Evolutionary conservation across 2,329 filamentous ascomycete species (phyloP).

Genomic region (Trichoderma afroharzianum): DNA sequence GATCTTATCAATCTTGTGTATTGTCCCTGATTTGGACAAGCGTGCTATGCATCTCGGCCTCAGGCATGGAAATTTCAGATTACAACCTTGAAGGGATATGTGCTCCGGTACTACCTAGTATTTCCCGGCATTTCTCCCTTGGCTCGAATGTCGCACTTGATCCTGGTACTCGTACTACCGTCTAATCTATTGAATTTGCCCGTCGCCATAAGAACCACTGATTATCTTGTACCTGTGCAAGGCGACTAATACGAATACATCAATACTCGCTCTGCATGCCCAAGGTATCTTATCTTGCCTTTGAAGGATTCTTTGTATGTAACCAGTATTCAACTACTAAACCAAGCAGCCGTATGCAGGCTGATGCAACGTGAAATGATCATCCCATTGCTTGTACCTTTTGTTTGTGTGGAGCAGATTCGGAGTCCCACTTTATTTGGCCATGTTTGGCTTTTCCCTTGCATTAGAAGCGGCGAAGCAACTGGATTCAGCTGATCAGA

Average conservation of each 20-base stretch:
- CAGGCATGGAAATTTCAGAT: not conserved
- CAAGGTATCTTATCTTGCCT: not conserved
- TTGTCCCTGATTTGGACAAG: not conserved
- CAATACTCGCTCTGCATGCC: not conserved
- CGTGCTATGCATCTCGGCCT: not conserved
- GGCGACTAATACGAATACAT: not conserved
- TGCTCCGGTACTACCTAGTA: not conserved
- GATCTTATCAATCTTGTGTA: not conserved
- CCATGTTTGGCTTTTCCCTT: conserved; percentile 12
- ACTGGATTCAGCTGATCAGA: not conserved
- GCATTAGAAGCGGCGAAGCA: conserved; percentile 1
- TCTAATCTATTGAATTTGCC: not conserved
- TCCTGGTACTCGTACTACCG: not conserved
- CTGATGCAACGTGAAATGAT: not conserved
- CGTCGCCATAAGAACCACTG: not conserved
- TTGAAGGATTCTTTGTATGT: not conserved
- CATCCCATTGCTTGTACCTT: not conserved
- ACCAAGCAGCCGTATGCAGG: not conserved
- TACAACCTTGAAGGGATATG: not conserved
- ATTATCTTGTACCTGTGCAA: too few species aligned
- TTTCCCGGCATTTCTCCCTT: not conserved
- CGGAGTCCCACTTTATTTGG: not conserved
- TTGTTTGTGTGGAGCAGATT: conserved; percentile 4
- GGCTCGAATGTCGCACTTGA: not conserved
- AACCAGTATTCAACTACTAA: not conserved